phyloP scores from a whole-genome alignment of 2,329 filamentous ascomycete genomes.

The Epichloe gansuensis region DNA sequence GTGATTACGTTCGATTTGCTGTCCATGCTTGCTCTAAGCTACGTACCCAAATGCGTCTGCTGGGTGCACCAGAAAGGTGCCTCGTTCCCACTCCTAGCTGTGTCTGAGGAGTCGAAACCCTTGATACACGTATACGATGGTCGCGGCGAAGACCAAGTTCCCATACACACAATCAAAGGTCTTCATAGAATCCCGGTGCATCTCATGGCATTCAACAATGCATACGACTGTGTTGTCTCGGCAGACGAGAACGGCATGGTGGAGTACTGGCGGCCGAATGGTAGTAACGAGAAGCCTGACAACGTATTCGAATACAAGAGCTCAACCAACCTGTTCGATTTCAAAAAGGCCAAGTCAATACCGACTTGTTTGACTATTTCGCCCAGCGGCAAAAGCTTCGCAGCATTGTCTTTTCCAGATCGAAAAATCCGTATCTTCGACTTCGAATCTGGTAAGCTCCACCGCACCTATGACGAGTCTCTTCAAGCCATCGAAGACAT shows the following conservation, averaged over 20 bases:
- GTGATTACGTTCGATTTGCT: constrained; percentile 80
- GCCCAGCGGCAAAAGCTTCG: constrained; percentile 74
- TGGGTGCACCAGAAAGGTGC: constrained; percentile 85
- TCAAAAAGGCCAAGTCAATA: constrained; percentile 85
- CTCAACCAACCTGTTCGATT: constrained; percentile 87
- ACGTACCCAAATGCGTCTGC: constrained; percentile 65
- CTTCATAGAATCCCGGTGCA: constrained; percentile 75
- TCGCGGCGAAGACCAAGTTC: constrained; percentile 62
- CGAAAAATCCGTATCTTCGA: constrained; percentile 89
- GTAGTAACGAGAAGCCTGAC: constrained; percentile 77
- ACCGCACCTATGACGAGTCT: constrained; percentile 91
- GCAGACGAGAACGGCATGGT: constrained; percentile 85
- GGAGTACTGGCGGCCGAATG: constrained; percentile 84
- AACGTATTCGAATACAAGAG: constrained; percentile 90
- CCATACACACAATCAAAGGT: constrained; percentile 63
- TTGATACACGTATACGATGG: constrained; percentile 80
- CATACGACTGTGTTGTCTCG: constrained; percentile 82
- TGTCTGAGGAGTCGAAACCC: constrained; percentile 62
- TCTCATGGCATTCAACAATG: constrained; percentile 79
- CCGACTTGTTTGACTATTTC: constrained; percentile 76
- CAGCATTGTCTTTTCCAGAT: constrained; percentile 82
- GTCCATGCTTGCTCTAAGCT: constrained; percentile 67
- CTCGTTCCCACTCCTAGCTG: constrained; percentile 74
- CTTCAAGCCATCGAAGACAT: constrained; percentile 79
- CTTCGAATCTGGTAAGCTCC: constrained; percentile 75